These are phyloP conservation scores for Leccinum subspadiceum DNA, from an alignment of 1,284 basidiomycete genomes.

Conservation along the genomic window DNA sequence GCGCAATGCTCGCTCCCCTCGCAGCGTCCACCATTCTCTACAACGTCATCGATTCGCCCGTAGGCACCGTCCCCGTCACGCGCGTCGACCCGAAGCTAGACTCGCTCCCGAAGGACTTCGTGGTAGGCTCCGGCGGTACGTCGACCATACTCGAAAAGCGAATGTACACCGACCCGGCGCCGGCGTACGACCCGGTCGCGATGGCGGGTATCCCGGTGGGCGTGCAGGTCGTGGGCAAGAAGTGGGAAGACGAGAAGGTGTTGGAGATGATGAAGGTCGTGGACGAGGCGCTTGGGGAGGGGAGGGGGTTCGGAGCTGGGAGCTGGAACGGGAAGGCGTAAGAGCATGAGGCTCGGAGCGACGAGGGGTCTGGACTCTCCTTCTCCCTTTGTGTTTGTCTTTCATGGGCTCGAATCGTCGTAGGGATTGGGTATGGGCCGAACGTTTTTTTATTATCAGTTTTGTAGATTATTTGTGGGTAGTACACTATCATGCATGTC, in stretches of 20 bases:
- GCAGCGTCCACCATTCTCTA: slow-evolving; percentile 54
- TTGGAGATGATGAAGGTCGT: slow-evolving; percentile 80
- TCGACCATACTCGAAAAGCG: slow-evolving; percentile 55
- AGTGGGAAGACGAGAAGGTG: slow-evolving; percentile 87
- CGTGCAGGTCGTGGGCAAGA: slow-evolving; percentile 77
- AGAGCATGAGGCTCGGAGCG: neutral
- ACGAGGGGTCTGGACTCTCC: neutral
- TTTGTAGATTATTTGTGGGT: neutral
- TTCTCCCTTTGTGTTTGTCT: neutral
- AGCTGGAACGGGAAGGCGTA: slow-evolving; percentile 28
- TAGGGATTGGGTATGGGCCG: neutral
- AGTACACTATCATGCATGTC: neutral
- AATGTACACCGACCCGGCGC: slow-evolving; percentile 51
- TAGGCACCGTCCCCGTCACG: slow-evolving; percentile 79
- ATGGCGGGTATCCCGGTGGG: slow-evolving; percentile 83
- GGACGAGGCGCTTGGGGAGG: slow-evolving; percentile 60
- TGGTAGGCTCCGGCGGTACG: slow-evolving; percentile 40
- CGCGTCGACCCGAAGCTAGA: slow-evolving; percentile 70
- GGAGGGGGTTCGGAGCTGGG: slow-evolving; percentile 52
- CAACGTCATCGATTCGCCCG: slow-evolving; percentile 79
- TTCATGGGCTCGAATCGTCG: neutral
- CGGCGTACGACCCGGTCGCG: slow-evolving; percentile 66
- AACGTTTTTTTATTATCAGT: neutral
- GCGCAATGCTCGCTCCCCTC: slow-evolving; percentile 52
- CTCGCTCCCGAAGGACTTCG: slow-evolving; percentile 59